These are phyloP conservation scores for Azolla pinnata DNA, from an alignment of 75 land plant species.

Conservation along the genomic window DNA sequence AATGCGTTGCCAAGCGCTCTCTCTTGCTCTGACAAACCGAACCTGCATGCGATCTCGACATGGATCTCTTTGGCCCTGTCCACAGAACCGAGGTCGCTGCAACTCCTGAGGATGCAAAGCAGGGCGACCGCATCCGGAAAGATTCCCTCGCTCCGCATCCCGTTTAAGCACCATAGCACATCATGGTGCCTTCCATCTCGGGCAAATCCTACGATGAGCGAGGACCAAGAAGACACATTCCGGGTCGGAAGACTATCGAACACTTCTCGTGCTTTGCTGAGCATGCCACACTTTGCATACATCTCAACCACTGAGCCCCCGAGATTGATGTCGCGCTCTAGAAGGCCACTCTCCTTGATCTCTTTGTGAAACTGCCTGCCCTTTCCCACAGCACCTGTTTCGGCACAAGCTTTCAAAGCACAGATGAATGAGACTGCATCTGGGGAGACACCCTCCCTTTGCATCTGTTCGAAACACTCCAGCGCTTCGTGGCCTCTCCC, in stretches of 20 bases:
- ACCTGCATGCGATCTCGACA: too few relatives aligned
- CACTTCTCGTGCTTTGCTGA: slow-evolving; percentile 14
- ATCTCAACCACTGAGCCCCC: slow-evolving; percentile 41
- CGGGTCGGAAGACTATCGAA: slow-evolving; percentile 35
- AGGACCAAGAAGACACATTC: slow-evolving; percentile 50
- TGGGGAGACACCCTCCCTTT: too few relatives aligned
- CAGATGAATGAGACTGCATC: too few relatives aligned
- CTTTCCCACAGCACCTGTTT: not conserved
- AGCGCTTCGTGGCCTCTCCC: too few relatives aligned
- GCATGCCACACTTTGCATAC: slow-evolving; percentile 11
- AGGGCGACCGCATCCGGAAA: too few relatives aligned
- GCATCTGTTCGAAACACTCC: too few relatives aligned
- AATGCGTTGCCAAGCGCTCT: slow-evolving; percentile 22
- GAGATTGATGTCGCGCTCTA: slow-evolving; percentile 19
- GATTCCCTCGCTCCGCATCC: too few relatives aligned
- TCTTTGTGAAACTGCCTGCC: not conserved
- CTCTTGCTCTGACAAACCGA: too few relatives aligned
- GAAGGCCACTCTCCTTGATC: not conserved
- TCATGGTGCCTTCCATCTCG: slow-evolving; percentile 38
- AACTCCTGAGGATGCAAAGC: too few relatives aligned
- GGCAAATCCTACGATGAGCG: slow-evolving; percentile 22
- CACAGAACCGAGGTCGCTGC: not conserved
- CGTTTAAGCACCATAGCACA: not conserved
- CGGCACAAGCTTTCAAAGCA: too few relatives aligned
- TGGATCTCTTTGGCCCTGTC: not conserved